Percentiles rank a stretch among this genome's conserved stretches.
Conservation (phyloP, 2,329 filamentous ascomycete species). For the Trichoderma koningiopsis region DNA sequence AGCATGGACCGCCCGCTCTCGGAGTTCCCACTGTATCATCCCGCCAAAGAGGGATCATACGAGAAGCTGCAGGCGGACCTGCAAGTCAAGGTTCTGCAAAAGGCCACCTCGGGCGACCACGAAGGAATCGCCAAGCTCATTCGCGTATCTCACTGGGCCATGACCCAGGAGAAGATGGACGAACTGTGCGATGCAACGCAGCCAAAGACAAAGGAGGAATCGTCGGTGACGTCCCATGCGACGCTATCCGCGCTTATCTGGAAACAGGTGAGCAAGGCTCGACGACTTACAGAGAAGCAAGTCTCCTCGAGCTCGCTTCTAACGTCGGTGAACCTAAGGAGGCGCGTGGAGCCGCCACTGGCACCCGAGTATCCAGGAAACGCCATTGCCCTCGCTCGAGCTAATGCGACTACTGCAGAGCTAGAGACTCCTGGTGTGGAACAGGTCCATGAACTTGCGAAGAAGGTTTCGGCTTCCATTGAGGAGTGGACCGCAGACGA, state of each 20-base stretch:
- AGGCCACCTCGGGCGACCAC: slow-evolving; percentile 22
- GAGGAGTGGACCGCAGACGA: slow-evolving; percentile 26
- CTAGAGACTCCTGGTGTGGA: slow-evolving; percentile 22
- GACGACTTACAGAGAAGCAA: slow-evolving; percentile 24
- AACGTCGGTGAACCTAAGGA: slow-evolving; percentile 24
- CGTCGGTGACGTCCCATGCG: slow-evolving; percentile 20
- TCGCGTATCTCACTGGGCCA: slow-evolving; percentile 24
- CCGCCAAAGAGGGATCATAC: slow-evolving; percentile 21
- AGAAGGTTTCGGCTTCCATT: slow-evolving; percentile 24
- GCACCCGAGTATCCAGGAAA: slow-evolving; percentile 26
- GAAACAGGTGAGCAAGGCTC: slow-evolving; percentile 25
- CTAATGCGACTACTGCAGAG: slow-evolving; percentile 16
- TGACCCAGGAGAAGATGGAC: slow-evolving; percentile 18
- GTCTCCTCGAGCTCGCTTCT: slow-evolving; percentile 24
- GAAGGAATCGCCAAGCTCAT: slow-evolving; percentile 20
- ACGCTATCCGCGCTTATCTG: slow-evolving; percentile 27
- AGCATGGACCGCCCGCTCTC: slow-evolving; percentile 21
- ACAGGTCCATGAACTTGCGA: slow-evolving; percentile 17
- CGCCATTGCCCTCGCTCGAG: slow-evolving; percentile 23
- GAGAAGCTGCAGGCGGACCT: slow-evolving; percentile 22
- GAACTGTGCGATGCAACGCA: slow-evolving; percentile 18
- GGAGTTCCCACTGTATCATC: slow-evolving; percentile 20
- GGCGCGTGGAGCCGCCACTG: slow-evolving; percentile 26
- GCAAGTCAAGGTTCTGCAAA: slow-evolving; percentile 24
- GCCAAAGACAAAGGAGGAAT: slow-evolving; percentile 20